A percentile compares a stretch with the other conserved stretches of the same genome.
Evolutionary conservation across 129 eudicot genomes (phyloP).

Genomic region (Deinandra increscens): DNA sequence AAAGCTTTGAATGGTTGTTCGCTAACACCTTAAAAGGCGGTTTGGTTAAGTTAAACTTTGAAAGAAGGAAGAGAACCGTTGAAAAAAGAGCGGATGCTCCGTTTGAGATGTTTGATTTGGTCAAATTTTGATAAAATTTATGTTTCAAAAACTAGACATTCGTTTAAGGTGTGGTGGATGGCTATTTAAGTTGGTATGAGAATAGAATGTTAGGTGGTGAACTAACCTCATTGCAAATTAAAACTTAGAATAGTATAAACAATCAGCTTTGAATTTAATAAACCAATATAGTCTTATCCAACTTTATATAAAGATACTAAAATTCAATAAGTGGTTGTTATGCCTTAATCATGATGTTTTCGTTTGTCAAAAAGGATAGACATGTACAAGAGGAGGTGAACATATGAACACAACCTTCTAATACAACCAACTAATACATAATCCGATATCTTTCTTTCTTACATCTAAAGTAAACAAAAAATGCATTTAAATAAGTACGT

Average conservation of each 20-base stretch:
- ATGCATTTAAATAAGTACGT: background rate
- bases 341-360: background rate
- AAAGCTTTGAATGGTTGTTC: too few species aligned
- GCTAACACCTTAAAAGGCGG: too few species aligned
- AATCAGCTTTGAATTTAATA: background rate
- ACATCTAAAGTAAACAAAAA: slow-evolving; percentile 14
- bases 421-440: slow-evolving; percentile 15
- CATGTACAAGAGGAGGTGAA: background rate
- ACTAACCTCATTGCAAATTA: too few species aligned
- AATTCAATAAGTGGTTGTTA: background rate
- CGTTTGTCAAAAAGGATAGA: background rate
- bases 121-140: too few species aligned
- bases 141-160: too few species aligned
- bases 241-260: background rate
- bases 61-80: too few species aligned
- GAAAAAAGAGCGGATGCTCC: too few species aligned
- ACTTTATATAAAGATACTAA: background rate
- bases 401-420: slow-evolving; percentile 19
- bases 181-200: too few species aligned
- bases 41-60: too few species aligned
- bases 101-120: too few species aligned
- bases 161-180: too few species aligned
- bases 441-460: slow-evolving; percentile 16
- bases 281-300: background rate
- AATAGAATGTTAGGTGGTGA: too few species aligned